A percentile compares a stretch with the other conserved stretches of the same genome.
Evolutionary conservation across 164 flowering plant species (phyloP).

Genomic region (Stephania cephalantha): DNA sequence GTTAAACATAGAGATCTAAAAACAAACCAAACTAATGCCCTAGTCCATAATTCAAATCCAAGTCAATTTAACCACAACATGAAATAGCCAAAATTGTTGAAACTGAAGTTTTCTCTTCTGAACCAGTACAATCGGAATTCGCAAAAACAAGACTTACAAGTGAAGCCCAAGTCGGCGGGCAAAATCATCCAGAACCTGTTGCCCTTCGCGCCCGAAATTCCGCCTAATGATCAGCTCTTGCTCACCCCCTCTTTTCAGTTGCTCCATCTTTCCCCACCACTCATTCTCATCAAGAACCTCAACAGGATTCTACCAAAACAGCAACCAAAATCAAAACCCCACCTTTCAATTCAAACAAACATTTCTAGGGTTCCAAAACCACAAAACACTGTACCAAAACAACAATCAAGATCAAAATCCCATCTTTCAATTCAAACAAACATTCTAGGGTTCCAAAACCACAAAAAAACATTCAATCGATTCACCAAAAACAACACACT

Average conservation of each 20-base stretch:
- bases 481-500: slow-evolving; percentile 5
- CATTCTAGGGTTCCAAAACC: too few relatives aligned
- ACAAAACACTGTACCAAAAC: slow-evolving; percentile 1
- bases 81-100: not conserved
- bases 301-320: slow-evolving; percentile 28
- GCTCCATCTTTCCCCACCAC: slow-evolving; percentile 76
- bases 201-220: slow-evolving; percentile 61
- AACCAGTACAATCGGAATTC: not conserved
- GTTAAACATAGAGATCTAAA: not conserved
- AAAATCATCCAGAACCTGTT: slow-evolving; percentile 62
- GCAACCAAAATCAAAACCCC: not conserved
- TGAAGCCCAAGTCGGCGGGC: slow-evolving; percentile 71
- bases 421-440: too few relatives aligned
- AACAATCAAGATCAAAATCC: not conserved
- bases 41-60: too few relatives aligned
- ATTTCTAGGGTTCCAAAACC: not conserved
- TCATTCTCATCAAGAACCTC: slow-evolving; percentile 73
- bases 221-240: slow-evolving; percentile 76
- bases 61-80: too few relatives aligned
- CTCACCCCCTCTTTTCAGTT: slow-evolving; percentile 57
- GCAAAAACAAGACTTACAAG: slow-evolving; percentile 52
- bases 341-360: not conserved
- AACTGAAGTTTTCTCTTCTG: not conserved
- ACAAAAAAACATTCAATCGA: too few relatives aligned
- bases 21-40: not conserved